A percentile compares a stretch with the other conserved stretches of the same genome.
Conservation (phyloP, 2,329 filamentous ascomycete species). For the Scytalidium sp. region DNA sequence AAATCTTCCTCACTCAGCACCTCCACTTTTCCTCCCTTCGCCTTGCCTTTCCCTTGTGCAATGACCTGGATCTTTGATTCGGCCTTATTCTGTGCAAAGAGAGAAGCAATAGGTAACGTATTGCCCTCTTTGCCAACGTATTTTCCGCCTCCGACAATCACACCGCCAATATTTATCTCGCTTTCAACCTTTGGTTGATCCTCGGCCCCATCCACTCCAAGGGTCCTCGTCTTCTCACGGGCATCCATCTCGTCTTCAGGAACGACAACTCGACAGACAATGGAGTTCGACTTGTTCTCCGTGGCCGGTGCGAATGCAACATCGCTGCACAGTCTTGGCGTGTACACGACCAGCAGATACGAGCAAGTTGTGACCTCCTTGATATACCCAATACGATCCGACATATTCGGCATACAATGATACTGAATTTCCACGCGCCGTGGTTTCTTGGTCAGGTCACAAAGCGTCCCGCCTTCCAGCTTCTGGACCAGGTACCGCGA, state of each 20-base stretch:
- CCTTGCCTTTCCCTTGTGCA: conserved; percentile 8
- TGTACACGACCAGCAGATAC: conserved; percentile 73
- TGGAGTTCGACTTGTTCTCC: conserved; percentile 58
- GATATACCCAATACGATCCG: conserved; percentile 67
- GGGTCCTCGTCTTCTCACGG: conserved; percentile 35
- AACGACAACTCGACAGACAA: conserved; percentile 61
- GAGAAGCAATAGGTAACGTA: conserved; percentile 23
- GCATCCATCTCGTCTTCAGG: conserved; percentile 32
- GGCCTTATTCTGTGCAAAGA: conserved; percentile 45
- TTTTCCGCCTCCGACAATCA: conserved; percentile 24
- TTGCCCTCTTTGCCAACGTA: conserved; percentile 25
- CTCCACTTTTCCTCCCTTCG: conserved; percentile 13
- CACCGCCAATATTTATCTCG: conserved; percentile 24
- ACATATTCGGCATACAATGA: conserved; percentile 59
- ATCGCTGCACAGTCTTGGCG: conserved; percentile 70
- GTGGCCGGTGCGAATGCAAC: conserved; percentile 69
- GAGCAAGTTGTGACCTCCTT: conserved; percentile 71
- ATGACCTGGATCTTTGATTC: conserved; percentile 10
- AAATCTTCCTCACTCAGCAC: conserved; percentile 61
- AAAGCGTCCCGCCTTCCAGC: conserved; percentile 62
- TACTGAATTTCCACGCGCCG: conserved; percentile 64
- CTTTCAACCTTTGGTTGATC: conserved; percentile 42
- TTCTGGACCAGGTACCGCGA: conserved; percentile 68
- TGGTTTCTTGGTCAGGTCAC: conserved; percentile 67
- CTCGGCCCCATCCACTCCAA: conserved; percentile 22